A percentile compares a stretch with the other conserved stretches of the same genome.
These are phyloP conservation scores for Tilletia indica DNA, from an alignment of 1,284 basidiomycete species.

Conservation along the genomic window DNA sequence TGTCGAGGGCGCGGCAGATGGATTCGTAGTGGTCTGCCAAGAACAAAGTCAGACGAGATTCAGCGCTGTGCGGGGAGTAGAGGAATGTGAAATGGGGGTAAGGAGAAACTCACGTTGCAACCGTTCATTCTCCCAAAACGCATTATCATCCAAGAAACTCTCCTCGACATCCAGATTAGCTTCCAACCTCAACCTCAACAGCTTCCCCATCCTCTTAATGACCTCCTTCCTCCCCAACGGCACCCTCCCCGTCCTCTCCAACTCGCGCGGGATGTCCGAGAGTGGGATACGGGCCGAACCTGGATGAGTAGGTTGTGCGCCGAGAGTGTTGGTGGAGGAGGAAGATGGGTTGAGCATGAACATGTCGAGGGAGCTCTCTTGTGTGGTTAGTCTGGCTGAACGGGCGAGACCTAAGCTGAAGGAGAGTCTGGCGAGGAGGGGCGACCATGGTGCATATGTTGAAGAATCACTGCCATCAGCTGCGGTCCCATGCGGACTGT, in stretches of 20 bases:
- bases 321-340: neutral
- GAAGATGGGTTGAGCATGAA: conserved; percentile 31
- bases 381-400: conserved; percentile 49
- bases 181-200: conserved; percentile 45
- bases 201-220: conserved; percentile 51
- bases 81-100: neutral
- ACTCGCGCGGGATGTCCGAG: conserved; percentile 39
- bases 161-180: conserved; percentile 46
- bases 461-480: neutral
- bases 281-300: conserved; percentile 17
- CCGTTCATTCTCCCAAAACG: conserved; percentile 52
- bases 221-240: conserved; percentile 47
- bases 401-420: conserved; percentile 53
- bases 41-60: neutral
- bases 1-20: conserved; percentile 49
- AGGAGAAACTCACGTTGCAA: conserved; percentile 30
- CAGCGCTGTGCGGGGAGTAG: neutral
- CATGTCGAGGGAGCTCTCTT: conserved; percentile 40
- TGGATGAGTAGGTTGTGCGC: neutral
- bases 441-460: conserved; percentile 33
- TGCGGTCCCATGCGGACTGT: no score
- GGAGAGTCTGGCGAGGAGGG: conserved; percentile 44
- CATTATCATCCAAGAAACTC: conserved; percentile 53
- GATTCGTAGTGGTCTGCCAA: conserved; percentile 42
- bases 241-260: conserved; percentile 43